Evolutionary conservation across 2,329 filamentous ascomycete genomes (phyloP).

Genomic region (Cercospora nicotianae): DNA sequence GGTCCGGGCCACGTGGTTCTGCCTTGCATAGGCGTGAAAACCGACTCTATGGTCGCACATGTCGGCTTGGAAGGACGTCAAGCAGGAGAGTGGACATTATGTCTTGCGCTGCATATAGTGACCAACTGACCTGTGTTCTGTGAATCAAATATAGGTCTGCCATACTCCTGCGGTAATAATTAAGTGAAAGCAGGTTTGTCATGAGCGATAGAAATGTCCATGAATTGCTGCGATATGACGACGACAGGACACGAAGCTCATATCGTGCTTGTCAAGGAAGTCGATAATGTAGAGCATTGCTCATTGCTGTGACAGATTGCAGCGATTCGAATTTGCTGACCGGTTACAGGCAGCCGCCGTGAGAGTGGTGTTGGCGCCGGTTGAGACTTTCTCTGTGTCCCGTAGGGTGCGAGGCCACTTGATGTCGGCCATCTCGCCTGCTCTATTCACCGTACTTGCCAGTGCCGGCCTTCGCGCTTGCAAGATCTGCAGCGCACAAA

Average conservation of each 20-base stretch:
- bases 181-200: not conserved
- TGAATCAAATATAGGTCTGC: not conserved
- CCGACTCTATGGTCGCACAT: not conserved
- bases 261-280: not conserved
- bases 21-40: not conserved
- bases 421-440: not conserved
- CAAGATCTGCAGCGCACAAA: not conserved
- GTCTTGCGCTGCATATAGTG: no score
- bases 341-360: not conserved
- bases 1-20: not conserved
- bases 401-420: not conserved
- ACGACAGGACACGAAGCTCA: not conserved
- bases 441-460: not conserved
- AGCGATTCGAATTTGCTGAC: not conserved
- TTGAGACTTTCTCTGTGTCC: not conserved
- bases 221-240: not conserved
- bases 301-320: not conserved
- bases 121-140: not conserved
- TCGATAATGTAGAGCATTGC: not conserved
- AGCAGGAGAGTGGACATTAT: not conserved
- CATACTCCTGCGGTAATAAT: not conserved
- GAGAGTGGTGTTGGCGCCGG: not conserved
- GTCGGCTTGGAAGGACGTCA: not conserved
- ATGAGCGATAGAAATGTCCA: not conserved
- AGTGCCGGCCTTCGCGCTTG: not conserved